Evolutionary conservation across 2,329 filamentous ascomycete genomes (phyloP).

Genomic region (Talaromyces sp.): DNA sequence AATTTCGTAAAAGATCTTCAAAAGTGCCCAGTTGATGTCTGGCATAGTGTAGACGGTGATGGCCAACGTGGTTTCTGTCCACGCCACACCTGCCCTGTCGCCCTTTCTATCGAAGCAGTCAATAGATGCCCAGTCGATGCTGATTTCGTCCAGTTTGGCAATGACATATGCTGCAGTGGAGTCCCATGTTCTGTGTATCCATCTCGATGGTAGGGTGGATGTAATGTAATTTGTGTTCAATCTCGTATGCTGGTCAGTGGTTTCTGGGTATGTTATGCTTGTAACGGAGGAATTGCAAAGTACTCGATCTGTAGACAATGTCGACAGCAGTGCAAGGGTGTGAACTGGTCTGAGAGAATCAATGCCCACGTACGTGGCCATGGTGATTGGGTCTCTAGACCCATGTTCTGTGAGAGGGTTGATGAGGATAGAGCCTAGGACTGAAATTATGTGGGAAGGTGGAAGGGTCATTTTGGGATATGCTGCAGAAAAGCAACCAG

Average conservation of each 20-base stretch:
- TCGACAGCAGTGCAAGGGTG: neutral
- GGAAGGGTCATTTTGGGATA: neutral
- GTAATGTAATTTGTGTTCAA: neutral
- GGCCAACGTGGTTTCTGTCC: neutral
- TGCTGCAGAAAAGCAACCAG: no score
- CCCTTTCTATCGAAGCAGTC: slow-evolving; percentile 8
- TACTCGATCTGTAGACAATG: neutral
- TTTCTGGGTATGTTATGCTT: neutral
- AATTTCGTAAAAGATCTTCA: neutral
- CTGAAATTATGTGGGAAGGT: neutral
- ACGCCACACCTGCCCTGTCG: neutral
- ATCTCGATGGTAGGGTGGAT: neutral
- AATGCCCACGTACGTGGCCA: neutral
- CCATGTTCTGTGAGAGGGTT: neutral
- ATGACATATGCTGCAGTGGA: neutral
- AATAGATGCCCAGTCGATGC: slow-evolving; percentile 1
- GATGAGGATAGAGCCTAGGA: neutral
- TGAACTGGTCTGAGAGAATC: no score
- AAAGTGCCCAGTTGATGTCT: neutral
- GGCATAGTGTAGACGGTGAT: neutral
- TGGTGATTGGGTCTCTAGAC: neutral
- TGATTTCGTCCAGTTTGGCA: neutral
- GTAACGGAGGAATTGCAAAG: neutral
- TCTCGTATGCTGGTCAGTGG: neutral
- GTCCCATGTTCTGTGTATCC: neutral